Base-by-base conservation (phyloP, 345 rosid genomes). In the Viola odorata region DNA sequence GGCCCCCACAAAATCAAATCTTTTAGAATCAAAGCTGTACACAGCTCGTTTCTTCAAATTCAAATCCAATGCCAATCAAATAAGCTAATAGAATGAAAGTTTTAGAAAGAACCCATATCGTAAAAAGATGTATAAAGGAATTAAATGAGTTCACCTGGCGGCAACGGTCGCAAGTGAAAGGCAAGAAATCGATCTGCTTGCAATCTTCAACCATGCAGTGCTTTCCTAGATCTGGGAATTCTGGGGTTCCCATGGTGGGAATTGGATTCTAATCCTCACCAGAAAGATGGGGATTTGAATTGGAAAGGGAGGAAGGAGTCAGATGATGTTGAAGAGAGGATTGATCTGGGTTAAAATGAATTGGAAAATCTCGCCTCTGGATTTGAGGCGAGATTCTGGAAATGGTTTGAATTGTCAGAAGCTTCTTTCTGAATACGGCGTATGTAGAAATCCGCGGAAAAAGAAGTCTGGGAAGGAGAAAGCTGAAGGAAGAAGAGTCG, bases 81-180 rank as follows among this genome's bases (percentile, higher is more conserved):
- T 23, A 13, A 16, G 37, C 6, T 10, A 3, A 23, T 17, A 7
- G 12, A 10, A 8, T 12, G 5, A 32, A 17, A 6, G 39, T 12
- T 41, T 12, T n/a, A 11, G 41, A 14, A 23, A 38, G 12, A 3
- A 39, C 12, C 40, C 16, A 37, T 7, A 37, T 4, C 15, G 42
- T 12, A 37, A 5, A 57, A 47, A 6, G 50, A 17, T 37, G 12
- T 53, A 15, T 10, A 38, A 23, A 36, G 5, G 40, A 0, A 54
- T 12, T 37, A 45, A 11, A 44, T n/a, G 36, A 6, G 12, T 60
- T 44, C 38, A 89, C 96, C 96, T 79, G 78, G 68, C 63, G 62
- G 82, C 98, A 92, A 49, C 91, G 82, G 73, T 92, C 96, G 82
- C 98, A 92, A 37, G 96, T 89, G 86, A 92, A 92, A 53, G 98